These are phyloP conservation scores for Eimeria sp. DNA, from an alignment of 169 alveolate species.

Conservation along the genomic window DNA sequence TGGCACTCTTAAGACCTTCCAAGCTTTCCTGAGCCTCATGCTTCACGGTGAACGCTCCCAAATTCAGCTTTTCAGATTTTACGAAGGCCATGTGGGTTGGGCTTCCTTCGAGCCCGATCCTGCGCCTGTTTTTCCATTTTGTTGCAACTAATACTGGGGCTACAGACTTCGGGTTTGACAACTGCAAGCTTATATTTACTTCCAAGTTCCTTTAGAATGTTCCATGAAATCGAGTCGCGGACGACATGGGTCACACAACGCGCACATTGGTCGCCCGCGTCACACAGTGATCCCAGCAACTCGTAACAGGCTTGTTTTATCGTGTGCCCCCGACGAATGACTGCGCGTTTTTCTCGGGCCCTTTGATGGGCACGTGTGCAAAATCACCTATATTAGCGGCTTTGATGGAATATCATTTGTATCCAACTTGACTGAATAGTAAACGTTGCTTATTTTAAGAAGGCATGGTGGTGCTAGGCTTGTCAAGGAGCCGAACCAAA, in stretches of 20 bases:
- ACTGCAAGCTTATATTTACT: neutral
- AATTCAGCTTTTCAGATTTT: neutral
- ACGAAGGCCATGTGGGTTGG: neutral
- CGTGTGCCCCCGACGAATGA: neutral
- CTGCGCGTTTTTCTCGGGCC: neutral
- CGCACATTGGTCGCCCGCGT: too few species aligned
- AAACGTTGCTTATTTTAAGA: neutral
- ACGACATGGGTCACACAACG: neutral
- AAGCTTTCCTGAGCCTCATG: neutral
- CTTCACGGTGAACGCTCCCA: neutral
- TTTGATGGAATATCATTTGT: neutral
- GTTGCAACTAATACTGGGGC: neutral
- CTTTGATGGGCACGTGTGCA: neutral
- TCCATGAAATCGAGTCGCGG: too few species aligned
- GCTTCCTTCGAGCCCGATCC: neutral
- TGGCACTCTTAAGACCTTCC: neutral
- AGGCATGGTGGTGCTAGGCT: neutral
- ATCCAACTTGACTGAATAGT: neutral
- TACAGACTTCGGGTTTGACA: neutral
- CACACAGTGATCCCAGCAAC: neutral
- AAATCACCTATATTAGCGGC: neutral
- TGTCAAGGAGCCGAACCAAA: conserved; percentile 1
- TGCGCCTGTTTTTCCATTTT: too few species aligned
- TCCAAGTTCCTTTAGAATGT: neutral
- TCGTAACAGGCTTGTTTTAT: neutral